Evolutionary conservation across 2,329 filamentous ascomycete species (phyloP).

Genomic region (Plectosphaerella plurivora): DNA sequence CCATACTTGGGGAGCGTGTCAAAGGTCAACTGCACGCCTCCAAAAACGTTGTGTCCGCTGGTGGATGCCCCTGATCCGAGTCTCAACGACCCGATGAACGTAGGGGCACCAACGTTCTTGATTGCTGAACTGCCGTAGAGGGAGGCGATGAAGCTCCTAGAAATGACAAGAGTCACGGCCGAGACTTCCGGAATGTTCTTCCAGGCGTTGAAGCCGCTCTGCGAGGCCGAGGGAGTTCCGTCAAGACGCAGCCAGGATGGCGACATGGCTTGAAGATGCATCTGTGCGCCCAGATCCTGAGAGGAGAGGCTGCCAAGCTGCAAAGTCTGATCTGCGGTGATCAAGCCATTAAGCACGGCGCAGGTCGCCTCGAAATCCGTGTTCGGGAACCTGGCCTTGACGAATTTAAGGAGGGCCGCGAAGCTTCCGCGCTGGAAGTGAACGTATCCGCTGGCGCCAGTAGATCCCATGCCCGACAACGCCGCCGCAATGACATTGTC

Average conservation of each 20-base stretch:
- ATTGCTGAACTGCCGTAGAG: conserved; percentile 16
- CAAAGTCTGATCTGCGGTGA: conserved; percentile 22
- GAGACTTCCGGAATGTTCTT: conserved; percentile 27
- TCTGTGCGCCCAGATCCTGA: conserved; percentile 29
- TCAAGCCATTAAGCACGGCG: conserved; percentile 20
- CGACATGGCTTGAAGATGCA: conserved; percentile 28
- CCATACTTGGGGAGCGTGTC: conserved; percentile 26
- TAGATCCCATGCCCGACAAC: conserved; percentile 3
- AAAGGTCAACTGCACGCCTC: conserved; percentile 35
- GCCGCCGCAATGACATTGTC: conserved; percentile 6
- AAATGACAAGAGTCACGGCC: conserved; percentile 31
- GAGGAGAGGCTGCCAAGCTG: conserved; percentile 23
- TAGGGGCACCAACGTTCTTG: conserved; percentile 17
- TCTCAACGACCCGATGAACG: conserved; percentile 23
- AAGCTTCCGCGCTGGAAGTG: conserved; percentile 34
- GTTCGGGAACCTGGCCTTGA: conserved; percentile 23
- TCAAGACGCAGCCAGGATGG: conserved; percentile 22
- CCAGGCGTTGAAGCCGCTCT: conserved; percentile 30
- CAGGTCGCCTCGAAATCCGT: conserved; percentile 28
- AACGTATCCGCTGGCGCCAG: conserved; percentile 1
- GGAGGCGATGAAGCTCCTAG: conserved; percentile 19
- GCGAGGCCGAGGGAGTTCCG: conserved; percentile 11
- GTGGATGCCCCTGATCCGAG: conserved; percentile 13
- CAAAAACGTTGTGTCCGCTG: conserved; percentile 30
- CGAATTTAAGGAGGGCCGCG: conserved; percentile 29